Conservation (phyloP, 352 stramenopile species). For the Pythium guiyangense region DNA sequence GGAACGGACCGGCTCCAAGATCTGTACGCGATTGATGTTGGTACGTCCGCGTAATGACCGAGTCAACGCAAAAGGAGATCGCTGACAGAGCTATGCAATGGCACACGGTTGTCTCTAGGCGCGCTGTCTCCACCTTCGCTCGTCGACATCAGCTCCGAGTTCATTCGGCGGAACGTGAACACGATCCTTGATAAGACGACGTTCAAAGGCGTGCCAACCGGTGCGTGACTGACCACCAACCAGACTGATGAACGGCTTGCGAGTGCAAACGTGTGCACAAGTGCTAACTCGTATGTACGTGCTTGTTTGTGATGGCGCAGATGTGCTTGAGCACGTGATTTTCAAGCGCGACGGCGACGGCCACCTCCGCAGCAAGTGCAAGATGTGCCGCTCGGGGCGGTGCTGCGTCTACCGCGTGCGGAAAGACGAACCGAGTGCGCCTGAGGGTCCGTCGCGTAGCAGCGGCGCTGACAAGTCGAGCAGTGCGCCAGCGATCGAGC, state of each 20-base stretch:
- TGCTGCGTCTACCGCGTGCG: conserved; percentile 59
- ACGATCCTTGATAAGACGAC: conserved; percentile 60
- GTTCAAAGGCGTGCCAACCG: conserved; percentile 66
- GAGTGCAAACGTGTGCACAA: too few species aligned
- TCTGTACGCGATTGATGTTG: conserved; percentile 83
- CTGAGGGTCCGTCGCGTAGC: conserved; percentile 7
- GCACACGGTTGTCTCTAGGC: conserved; percentile 12
- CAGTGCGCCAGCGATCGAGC: conserved; percentile 19
- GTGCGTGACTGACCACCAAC: conserved; percentile 16
- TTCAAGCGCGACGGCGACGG: conserved; percentile 71
- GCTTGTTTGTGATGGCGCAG: conserved; percentile 17
- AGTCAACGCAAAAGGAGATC: too few species aligned
- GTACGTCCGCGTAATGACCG: conserved; percentile 9
- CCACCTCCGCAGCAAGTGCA: conserved; percentile 67
- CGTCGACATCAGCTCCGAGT: conserved; percentile 69
- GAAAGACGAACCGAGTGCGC: conserved; percentile 24
- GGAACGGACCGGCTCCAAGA: conserved; percentile 81
- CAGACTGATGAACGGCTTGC: too few species aligned
- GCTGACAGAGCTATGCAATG: too few species aligned
- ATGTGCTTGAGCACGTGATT: conserved; percentile 72
- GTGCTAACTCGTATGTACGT: not conserved
- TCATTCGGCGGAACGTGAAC: conserved; percentile 62
- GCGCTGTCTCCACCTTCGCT: conserved; percentile 67
- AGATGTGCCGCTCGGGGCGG: conserved; percentile 56
- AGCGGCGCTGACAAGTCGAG: conserved; percentile 23